Percentiles rank a stretch among this genome's conserved stretches.
Conservation (phyloP, 2,329 filamentous ascomycete genomes). For the Uncinocarpus reesii region DNA sequence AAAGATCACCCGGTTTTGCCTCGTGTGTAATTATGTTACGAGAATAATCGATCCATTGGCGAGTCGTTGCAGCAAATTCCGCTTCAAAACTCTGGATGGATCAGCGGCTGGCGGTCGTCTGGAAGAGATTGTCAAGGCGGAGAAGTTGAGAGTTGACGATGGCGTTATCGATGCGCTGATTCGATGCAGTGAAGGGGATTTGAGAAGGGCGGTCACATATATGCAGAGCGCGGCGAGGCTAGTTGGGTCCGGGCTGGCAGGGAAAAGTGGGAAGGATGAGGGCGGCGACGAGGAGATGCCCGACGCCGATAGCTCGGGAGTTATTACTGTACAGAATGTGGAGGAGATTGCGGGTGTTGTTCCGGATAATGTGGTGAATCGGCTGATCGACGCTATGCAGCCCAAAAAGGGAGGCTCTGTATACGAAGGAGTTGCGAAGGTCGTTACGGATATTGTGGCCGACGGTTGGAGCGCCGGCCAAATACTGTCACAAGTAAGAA, state of each 20-base stretch:
- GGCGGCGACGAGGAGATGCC: slow-evolving; percentile 51
- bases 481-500: slow-evolving; percentile 62
- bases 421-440: slow-evolving; percentile 64
- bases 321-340: slow-evolving; percentile 66
- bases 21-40: slow-evolving; percentile 98
- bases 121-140: slow-evolving; percentile 68
- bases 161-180: slow-evolving; percentile 79
- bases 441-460: slow-evolving; percentile 82
- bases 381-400: slow-evolving; percentile 63
- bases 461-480: slow-evolving; percentile 96
- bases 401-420: slow-evolving; percentile 53
- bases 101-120: slow-evolving; percentile 70
- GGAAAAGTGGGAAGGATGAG: slow-evolving; percentile 36
- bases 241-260: slow-evolving; percentile 53
- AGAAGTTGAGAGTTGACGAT: slow-evolving; percentile 64
- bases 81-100: slow-evolving; percentile 92
- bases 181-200: slow-evolving; percentile 79
- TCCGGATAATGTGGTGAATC: slow-evolving; percentile 60
- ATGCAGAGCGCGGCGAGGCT: slow-evolving; percentile 87
- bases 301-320: slow-evolving; percentile 35
- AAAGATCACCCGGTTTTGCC: slow-evolving; percentile 90
- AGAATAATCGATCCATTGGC: slow-evolving; percentile 95
- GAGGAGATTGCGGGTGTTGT: slow-evolving; percentile 97
- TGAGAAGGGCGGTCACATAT: slow-evolving; percentile 93
- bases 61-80: slow-evolving; percentile 87